Evolutionary conservation across 148 eudicot genomes (phyloP).

Genomic region (Mesembryanthemum crystallinum): DNA sequence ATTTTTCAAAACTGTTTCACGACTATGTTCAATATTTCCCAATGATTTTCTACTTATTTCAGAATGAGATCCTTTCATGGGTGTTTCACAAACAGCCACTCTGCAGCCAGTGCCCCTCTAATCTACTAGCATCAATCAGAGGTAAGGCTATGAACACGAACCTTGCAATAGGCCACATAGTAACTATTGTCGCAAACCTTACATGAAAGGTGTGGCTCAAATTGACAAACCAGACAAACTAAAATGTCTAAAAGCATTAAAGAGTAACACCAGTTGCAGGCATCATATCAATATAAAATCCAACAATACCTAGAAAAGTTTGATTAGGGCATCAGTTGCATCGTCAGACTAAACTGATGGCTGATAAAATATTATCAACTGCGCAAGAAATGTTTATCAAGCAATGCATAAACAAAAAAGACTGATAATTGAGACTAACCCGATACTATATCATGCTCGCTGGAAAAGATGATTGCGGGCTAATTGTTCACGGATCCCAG

Average conservation of each 20-base stretch:
- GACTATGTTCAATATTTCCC: no score
- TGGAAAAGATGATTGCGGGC: conserved; percentile 63
- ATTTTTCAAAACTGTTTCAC: no score
- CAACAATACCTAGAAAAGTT: neutral
- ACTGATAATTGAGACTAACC: conserved; percentile 36
- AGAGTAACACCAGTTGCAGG: neutral
- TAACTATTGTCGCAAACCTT: neutral
- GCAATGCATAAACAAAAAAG: neutral
- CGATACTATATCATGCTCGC: conserved; percentile 45
- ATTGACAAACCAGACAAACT: neutral
- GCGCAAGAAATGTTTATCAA: neutral
- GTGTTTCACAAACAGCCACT: no score
- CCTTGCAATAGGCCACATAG: no score
- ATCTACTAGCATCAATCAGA: no score
- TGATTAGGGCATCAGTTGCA: neutral
- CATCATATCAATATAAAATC: neutral
- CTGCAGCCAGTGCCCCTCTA: no score
- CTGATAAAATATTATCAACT: neutral
- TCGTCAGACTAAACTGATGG: neutral
- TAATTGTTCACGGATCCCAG: conserved; percentile 60
- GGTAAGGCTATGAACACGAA: no score
- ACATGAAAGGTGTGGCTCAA: neutral
- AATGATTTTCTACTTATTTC: no score
- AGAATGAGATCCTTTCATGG: no score
- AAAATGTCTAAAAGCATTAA: no score